Evolutionary conservation across 2,329 filamentous ascomycete genomes (phyloP), one percentile per base, ranked within the genome.

Genomic region (Botryotinia convoluta): DNA sequence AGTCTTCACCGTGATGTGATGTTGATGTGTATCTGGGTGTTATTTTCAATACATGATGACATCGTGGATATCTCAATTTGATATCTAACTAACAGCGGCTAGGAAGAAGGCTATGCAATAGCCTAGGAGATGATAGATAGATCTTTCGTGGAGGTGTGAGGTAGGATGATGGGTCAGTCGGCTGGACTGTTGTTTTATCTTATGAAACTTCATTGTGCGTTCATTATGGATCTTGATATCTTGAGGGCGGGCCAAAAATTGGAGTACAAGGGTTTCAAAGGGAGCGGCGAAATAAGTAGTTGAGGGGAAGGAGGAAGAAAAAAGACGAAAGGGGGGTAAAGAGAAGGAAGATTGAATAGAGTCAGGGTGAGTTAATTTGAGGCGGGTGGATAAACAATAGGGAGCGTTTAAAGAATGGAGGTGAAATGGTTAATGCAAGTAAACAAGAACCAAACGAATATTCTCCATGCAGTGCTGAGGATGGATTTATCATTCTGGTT

Each of bases 271-370:
- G 12, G 10, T 4, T 9, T 18, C n/a, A 54, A 29, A 18, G 48
- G 26, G 12, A 51, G 12, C 0, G 10, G 26, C 1, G 12, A n/a
- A 3, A n/a, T n/a, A 14, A n/a, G 4, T n/a, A n/a, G 4, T 29
- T 18, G 26, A 54, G 14, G 7, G 26, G 5, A 16, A 14, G 26
- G 26, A 14, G 26, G 2, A 54, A 16, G 51, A 16, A 7, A 54
- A 9, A 29, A 3, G 6, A 54, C 8, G n/a, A 18, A 29, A 54
- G 14, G 7, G 51, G 12, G 16, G 6, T 29, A 7, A 54, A 54
- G 6, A 29, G n/a, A 54, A 54, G 3, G 51, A 29, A 29, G 6
- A 29, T 54, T 18, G 14, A 29, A 54, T 29, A 54, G n/a, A 29
- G 51, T 18, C 26, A 51, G 26, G 26, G 12, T n/a, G 4, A 14